Conservation (phyloP, 768 basidiomycete species). For the Russula sp. region DNA sequence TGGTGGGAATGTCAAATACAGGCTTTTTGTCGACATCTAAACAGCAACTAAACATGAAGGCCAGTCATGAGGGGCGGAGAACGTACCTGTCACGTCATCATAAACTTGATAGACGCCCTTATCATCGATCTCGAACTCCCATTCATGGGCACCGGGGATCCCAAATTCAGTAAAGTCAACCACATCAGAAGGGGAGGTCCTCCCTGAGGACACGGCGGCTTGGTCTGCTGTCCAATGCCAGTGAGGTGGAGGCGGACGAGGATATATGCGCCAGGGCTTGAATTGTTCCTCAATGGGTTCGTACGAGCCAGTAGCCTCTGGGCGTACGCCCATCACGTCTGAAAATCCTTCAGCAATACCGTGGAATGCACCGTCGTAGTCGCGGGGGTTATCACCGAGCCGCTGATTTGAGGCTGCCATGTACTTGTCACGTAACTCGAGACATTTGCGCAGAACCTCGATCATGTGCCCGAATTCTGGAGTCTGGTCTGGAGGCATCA, state of each 20-base stretch:
- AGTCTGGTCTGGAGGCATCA: constrained; percentile 28
- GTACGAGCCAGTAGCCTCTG: constrained; percentile 47
- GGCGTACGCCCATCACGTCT: constrained; percentile 64
- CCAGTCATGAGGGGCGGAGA: neutral
- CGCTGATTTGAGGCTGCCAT: constrained; percentile 83
- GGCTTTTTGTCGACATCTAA: constrained; percentile 47
- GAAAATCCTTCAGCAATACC: constrained; percentile 62
- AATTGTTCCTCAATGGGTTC: constrained; percentile 38
- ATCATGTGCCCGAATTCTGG: constrained; percentile 45
- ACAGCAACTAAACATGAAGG: neutral
- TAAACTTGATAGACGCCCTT: constrained; percentile 93
- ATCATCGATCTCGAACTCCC: constrained; percentile 72
- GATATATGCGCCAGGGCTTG: constrained; percentile 84
- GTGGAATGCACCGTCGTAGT: constrained; percentile 78
- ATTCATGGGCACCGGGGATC: constrained; percentile 60
- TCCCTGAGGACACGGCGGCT: constrained; percentile 42
- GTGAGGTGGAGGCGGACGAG: constrained; percentile 88
- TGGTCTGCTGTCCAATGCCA: constrained; percentile 81
- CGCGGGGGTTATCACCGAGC: constrained; percentile 91
- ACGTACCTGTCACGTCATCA: constrained; percentile 40
- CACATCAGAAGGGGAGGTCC: constrained; percentile 39
- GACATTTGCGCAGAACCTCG: constrained; percentile 75
- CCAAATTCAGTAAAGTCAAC: constrained; percentile 71
- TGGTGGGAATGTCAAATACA: constrained; percentile 72
- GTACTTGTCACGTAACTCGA: constrained; percentile 94